Evolutionary conservation across 805 yeast genomes (phyloP).

Genomic region (Citeromyces nyonsensis): DNA sequence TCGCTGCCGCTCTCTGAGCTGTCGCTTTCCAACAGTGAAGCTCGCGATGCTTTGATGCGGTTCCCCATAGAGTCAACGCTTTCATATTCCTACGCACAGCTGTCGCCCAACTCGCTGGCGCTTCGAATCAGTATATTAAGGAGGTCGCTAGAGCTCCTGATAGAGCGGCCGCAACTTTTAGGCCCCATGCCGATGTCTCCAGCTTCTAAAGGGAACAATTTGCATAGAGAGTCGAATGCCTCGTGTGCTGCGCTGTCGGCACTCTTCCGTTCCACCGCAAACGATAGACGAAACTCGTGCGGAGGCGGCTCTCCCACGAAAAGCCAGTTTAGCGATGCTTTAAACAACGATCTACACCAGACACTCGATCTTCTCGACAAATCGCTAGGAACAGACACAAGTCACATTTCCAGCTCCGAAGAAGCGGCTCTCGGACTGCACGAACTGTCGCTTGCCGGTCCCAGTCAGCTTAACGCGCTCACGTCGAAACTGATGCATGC

Average conservation of each 20-base stretch:
- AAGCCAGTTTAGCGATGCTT: background rate
- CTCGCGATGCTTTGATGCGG: conserved; percentile 27
- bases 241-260: conserved; percentile 23
- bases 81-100: conserved; percentile 72
- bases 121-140: conserved; percentile 60
- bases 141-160: conserved; percentile 58
- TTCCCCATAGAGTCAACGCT: conserved; percentile 74
- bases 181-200: background rate
- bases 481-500: conserved; percentile 39
- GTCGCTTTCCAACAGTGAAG: conserved; percentile 2
- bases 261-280: conserved; percentile 14
- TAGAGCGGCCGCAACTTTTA: conserved; percentile 42
- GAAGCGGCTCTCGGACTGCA: conserved; percentile 36
- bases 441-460: conserved; percentile 33
- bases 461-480: conserved; percentile 21
- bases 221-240: conserved; percentile 13
- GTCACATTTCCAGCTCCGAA: background rate
- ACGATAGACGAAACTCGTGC: too few relatives aligned
- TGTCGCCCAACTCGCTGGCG: conserved; percentile 70
- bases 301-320: conserved; percentile 3
- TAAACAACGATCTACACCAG: background rate
- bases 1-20: too few relatives aligned
- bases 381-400: background rate
- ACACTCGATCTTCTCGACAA: background rate
- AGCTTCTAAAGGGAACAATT: background rate